phyloP scores from a whole-genome alignment of 257 asterid genomes.

The Solanum rostratum region DNA sequence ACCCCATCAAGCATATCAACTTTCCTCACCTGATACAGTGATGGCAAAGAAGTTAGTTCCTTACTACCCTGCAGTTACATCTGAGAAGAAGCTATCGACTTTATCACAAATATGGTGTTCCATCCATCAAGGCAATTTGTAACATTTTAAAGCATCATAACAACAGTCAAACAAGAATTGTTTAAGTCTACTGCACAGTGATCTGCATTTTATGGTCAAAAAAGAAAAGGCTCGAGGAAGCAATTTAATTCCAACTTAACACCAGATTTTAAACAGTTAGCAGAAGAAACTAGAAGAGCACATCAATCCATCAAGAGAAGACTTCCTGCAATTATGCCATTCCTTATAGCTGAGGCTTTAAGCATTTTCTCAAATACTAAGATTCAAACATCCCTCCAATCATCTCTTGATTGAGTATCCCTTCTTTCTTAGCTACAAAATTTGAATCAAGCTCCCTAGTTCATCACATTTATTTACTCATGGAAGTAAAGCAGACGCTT shows the following conservation, averaged over 20 bases:
- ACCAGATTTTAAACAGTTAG: background rate
- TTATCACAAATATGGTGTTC: background rate
- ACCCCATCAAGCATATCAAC: background rate
- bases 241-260: background rate
- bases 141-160: background rate
- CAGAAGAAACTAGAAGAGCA: background rate
- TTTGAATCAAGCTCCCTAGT: background rate
- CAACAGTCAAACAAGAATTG: background rate
- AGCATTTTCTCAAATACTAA: background rate
- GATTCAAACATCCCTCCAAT: background rate
- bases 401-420: background rate
- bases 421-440: background rate
- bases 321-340: background rate
- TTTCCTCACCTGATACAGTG: background rate
- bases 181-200: background rate
- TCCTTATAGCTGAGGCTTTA: background rate
- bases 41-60: background rate
- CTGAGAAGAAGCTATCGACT: background rate
- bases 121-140: background rate
- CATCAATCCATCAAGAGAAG: background rate
- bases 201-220: background rate
- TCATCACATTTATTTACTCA: background rate
- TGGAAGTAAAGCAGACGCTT: background rate
- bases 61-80: too few species aligned
- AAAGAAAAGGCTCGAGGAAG: background rate